Percentiles rank a stretch among this genome's conserved stretches.
Conservation (phyloP, 1,284 basidiomycete genomes). For the Mycosarcoma maydis region DNA sequence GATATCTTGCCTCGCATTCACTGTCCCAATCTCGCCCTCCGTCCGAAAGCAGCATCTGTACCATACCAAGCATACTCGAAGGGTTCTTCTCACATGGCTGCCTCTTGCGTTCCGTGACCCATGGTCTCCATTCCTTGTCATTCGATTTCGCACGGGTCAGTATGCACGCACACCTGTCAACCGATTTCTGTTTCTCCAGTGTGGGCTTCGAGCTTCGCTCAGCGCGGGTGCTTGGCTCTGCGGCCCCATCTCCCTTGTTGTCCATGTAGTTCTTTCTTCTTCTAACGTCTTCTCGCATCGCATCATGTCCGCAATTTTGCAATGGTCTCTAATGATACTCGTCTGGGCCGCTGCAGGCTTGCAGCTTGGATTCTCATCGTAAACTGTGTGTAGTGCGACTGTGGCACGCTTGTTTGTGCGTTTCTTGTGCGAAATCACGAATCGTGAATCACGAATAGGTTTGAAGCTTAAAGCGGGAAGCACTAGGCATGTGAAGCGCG, state of each 20-base stretch:
- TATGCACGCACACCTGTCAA: constrained; percentile 25
- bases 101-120: constrained; percentile 8
- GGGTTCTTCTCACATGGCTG: constrained; percentile 9
- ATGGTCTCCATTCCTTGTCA: not conserved
- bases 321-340: constrained; percentile 43
- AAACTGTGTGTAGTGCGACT: too few relatives aligned
- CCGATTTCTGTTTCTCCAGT: not conserved
- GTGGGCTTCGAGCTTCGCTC: too few relatives aligned
- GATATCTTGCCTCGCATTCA: not conserved
- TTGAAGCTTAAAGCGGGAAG: too few relatives aligned
- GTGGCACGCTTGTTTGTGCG: too few relatives aligned
- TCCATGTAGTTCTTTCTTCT: constrained; percentile 1
- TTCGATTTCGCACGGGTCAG: constrained; percentile 1
- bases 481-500: too few relatives aligned
- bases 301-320: constrained; percentile 17
- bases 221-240: too few relatives aligned
- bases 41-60: constrained; percentile 29
- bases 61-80: constrained; percentile 35
- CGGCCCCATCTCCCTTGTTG: too few relatives aligned
- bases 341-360: constrained; percentile 35
- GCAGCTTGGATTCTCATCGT: constrained; percentile 19
- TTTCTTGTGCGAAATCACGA: not conserved
- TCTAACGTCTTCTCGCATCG: constrained; percentile 25
- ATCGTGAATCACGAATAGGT: not conserved
- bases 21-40: too few relatives aligned